phyloP scores from a whole-genome alignment of 2,329 filamentous ascomycete species.

The Teratosphaeria zuluensis region DNA sequence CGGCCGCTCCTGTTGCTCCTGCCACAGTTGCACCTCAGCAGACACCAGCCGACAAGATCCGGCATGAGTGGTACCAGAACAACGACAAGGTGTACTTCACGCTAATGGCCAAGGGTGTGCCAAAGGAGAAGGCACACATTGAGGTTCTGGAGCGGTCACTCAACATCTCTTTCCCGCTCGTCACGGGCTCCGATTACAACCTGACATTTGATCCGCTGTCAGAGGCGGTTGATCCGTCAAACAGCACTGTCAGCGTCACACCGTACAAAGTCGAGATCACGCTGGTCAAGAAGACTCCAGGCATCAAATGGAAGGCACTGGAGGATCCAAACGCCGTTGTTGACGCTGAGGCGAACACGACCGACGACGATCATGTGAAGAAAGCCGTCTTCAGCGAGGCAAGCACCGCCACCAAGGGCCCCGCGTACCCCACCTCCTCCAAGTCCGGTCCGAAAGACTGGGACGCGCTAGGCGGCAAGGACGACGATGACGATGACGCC shows the following conservation, averaged over 20 bases:
- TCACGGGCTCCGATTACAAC: conserved; percentile 45
- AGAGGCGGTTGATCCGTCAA: conserved; percentile 50
- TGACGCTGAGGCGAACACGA: neutral
- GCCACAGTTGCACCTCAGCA: conserved; percentile 11
- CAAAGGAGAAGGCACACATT: conserved; percentile 45
- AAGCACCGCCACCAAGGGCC: conserved; percentile 27
- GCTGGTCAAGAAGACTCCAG: conserved; percentile 56
- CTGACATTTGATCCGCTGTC: conserved; percentile 59
- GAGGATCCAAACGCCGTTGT: conserved; percentile 32
- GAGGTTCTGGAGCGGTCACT: conserved; percentile 41
- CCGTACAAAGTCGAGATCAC: conserved; percentile 71
- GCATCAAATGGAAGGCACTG: conserved; percentile 58
- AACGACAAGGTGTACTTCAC: conserved; percentile 51
- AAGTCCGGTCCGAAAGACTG: conserved; percentile 78
- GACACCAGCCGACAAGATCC: conserved; percentile 49
- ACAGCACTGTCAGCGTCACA: conserved; percentile 56
- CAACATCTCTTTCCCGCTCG: conserved; percentile 49
- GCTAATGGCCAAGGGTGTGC: conserved; percentile 55
- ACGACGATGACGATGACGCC: conserved; percentile 43
- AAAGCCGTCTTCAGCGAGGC: conserved; percentile 11
- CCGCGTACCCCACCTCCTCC: conserved; percentile 78
- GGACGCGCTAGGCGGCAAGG: conserved; percentile 45
- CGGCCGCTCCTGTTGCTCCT: conserved; percentile 13
- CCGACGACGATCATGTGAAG: conserved; percentile 7
- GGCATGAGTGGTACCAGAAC: conserved; percentile 62